A percentile compares a stretch with the other conserved stretches of the same genome.
Conservation (phyloP, 768 basidiomycete species). For the Russula foetens region DNA sequence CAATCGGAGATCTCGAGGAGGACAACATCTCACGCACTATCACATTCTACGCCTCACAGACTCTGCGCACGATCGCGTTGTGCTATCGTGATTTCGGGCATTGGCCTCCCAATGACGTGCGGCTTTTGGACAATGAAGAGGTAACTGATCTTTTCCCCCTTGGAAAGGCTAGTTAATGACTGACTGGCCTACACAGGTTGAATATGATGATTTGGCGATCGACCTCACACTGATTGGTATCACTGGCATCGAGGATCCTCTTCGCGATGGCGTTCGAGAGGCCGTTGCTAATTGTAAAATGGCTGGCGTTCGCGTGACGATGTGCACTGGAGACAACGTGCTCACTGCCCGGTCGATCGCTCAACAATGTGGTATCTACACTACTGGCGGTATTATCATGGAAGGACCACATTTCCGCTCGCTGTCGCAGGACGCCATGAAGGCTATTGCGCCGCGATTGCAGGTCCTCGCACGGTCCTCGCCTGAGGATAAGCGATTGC, state of each 20-base stretch:
- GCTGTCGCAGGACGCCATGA: conserved; percentile 58
- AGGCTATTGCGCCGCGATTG: conserved; percentile 81
- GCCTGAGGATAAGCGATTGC: conserved; percentile 91
- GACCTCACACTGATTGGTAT: conserved; percentile 84
- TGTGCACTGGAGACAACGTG: conserved; percentile 98
- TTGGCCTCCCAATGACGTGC: conserved; percentile 68
- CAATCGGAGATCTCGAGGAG: conserved; percentile 56
- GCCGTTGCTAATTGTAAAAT: conserved; percentile 82
- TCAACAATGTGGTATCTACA: conserved; percentile 91
- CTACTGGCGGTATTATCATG: conserved; percentile 92
- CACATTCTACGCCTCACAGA: conserved; percentile 97
- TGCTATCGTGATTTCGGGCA: conserved; percentile 82
- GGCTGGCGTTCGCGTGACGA: conserved; percentile 92
- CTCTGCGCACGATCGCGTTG: conserved; percentile 86
- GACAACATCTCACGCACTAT: conserved; percentile 90
- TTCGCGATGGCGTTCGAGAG: conserved; percentile 81
- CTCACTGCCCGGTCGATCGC: conserved; percentile 96
- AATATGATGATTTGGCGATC: conserved; percentile 57
- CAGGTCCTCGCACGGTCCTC: conserved; percentile 97
- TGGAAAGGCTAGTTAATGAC: background rate
- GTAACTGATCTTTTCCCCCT: conserved; percentile 29
- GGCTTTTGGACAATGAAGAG: conserved; percentile 40
- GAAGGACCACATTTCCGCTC: conserved; percentile 92
- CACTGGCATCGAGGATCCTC: conserved; percentile 92
- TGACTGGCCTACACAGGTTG: conserved; percentile 37